These are phyloP conservation scores for Pseudopyrenochaeta lycopersici DNA, from an alignment of 2,329 filamentous ascomycete species.

Conservation along the genomic window DNA sequence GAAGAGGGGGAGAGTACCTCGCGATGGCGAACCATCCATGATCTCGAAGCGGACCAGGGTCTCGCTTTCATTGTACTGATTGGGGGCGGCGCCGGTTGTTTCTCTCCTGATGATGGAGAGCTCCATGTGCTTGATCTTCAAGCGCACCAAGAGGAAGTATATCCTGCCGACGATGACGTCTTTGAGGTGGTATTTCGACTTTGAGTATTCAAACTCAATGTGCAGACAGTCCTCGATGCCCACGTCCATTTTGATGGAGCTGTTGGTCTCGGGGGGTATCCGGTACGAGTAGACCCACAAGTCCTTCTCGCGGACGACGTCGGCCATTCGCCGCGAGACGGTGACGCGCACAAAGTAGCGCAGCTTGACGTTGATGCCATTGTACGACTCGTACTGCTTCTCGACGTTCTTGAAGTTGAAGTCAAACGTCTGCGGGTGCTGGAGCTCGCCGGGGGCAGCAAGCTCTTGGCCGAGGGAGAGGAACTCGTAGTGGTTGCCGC, in stretches of 20 bases:
- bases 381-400: constrained; percentile 99
- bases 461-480: constrained; percentile 96
- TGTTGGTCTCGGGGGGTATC: constrained; percentile 97
- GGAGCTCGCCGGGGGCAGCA: constrained; percentile 94
- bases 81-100: constrained; percentile 94
- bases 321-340: constrained; percentile 94
- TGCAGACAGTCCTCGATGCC: constrained; percentile 99
- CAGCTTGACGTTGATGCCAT: constrained; percentile 98
- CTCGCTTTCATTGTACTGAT: constrained; percentile 99
- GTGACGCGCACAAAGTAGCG: constrained; percentile 98
- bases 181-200: constrained; percentile 98
- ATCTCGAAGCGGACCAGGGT: constrained; percentile 98
- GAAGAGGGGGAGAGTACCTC: too few species aligned
- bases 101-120: constrained; percentile 96
- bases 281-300: constrained; percentile 99
- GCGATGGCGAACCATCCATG: constrained; percentile 98
- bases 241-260: constrained; percentile 99
- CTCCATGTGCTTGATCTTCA: constrained; percentile 99
- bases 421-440: constrained; percentile 97
- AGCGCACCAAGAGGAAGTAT: constrained; percentile 94
- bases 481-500: constrained; percentile 99
- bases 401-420: constrained; percentile 99
- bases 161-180: constrained; percentile 98
- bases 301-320: constrained; percentile 98
- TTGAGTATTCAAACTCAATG: constrained; percentile 99